These are phyloP conservation scores for Gossypium ekmanianum DNA, from an alignment of 345 rosid species.

Conservation along the genomic window DNA sequence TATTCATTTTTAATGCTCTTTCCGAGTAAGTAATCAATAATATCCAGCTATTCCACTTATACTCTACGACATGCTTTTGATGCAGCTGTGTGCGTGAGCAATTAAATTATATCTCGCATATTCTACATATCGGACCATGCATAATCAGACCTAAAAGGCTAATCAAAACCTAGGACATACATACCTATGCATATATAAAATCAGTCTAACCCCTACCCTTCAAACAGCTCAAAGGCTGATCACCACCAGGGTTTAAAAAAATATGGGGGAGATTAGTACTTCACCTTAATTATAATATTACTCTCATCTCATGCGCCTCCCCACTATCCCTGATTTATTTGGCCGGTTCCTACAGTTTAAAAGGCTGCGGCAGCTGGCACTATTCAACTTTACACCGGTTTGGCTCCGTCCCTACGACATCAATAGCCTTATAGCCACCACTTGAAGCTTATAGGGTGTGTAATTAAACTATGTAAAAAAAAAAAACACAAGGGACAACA, in stretches of 20 bases:
- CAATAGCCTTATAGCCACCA: background rate
- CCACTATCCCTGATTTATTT: background rate
- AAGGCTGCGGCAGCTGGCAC: background rate
- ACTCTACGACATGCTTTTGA: background rate
- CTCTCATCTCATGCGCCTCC: background rate
- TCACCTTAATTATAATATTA: background rate
- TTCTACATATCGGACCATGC: background rate
- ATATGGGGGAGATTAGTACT: background rate
- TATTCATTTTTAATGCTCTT: too few relatives aligned
- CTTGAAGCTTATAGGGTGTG: background rate
- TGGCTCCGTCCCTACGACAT: constrained; percentile 2
- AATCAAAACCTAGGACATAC: background rate
- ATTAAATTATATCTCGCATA: background rate
- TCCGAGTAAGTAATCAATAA: too few relatives aligned
- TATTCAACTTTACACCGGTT: background rate
- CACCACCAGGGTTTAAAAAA: background rate
- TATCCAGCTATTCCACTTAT: too few relatives aligned
- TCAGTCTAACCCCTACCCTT: background rate
- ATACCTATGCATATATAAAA: background rate
- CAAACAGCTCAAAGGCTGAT: constrained; percentile 1
- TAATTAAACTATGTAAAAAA: background rate
- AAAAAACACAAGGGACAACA: background rate
- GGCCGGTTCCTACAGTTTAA: background rate
- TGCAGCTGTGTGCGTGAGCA: background rate
- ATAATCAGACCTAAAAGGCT: background rate